phyloP scores from a whole-genome alignment of 2,329 filamentous ascomycete genomes.

The Chlorencoelia australis region DNA sequence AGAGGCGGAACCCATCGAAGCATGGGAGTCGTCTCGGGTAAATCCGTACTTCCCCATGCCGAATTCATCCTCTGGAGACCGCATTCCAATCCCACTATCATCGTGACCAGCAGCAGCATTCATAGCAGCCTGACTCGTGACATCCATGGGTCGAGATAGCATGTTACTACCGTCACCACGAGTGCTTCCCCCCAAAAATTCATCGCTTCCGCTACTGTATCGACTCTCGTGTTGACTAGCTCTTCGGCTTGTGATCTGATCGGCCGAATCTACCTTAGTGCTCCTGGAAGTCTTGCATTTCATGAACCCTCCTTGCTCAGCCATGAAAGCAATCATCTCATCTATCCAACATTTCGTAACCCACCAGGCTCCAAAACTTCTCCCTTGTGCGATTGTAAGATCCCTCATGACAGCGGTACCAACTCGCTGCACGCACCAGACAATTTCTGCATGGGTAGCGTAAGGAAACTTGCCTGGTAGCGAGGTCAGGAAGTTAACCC shows the following conservation, averaged over 20 bases:
- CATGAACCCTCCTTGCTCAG: slow-evolving; percentile 85
- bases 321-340: slow-evolving; percentile 85
- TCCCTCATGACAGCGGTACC: slow-evolving; percentile 72
- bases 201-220: slow-evolving; percentile 26
- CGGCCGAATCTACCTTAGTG: slow-evolving; percentile 16
- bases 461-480: slow-evolving; percentile 65
- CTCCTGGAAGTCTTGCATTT: slow-evolving; percentile 39
- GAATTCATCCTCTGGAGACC: slow-evolving; percentile 56
- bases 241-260: slow-evolving; percentile 14
- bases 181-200: slow-evolving; percentile 19
- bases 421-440: slow-evolving; percentile 66
- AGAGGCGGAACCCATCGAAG: slow-evolving; percentile 13
- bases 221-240: slow-evolving; percentile 20
- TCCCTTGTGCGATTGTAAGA: slow-evolving; percentile 66
- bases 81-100: slow-evolving; percentile 66
- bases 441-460: slow-evolving; percentile 60
- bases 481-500: slow-evolving; percentile 61
- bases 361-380: slow-evolving; percentile 87
- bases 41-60: slow-evolving; percentile 49
- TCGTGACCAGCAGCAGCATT: slow-evolving; percentile 46
- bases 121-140: slow-evolving; percentile 35
- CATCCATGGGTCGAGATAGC: slow-evolving; percentile 25
- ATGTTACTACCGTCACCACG: slow-evolving; percentile 15
- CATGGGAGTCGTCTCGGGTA: slow-evolving; percentile 15
- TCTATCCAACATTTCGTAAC: slow-evolving; percentile 93